These are phyloP conservation scores for Solanum aculeatissimum DNA, from an alignment of 305 asterid species.

Conservation along the genomic window DNA sequence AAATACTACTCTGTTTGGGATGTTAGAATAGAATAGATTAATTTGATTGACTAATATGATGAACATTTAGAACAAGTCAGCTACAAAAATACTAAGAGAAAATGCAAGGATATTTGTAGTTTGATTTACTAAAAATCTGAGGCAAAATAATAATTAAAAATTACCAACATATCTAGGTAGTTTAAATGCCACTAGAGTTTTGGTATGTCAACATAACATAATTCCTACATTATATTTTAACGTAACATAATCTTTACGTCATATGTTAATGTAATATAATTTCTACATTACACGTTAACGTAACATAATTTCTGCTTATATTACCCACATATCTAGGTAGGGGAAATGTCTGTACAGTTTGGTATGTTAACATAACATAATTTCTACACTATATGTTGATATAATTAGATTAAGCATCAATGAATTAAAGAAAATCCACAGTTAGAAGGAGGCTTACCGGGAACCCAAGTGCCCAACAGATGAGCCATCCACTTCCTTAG, in stretches of 20 bases:
- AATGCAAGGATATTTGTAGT: neutral
- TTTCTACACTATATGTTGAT: neutral
- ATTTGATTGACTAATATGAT: neutral
- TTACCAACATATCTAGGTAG: neutral
- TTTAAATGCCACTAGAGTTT: neutral
- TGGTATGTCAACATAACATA: neutral
- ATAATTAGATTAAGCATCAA: neutral
- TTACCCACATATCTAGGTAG: neutral
- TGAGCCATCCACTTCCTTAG: conserved; percentile 35
- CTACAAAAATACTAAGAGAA: neutral
- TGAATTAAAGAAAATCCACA: neutral
- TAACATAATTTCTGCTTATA: too few relatives aligned
- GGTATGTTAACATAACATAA: neutral
- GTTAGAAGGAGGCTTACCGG: conserved; percentile 29
- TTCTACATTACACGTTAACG: neutral
- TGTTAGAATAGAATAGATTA: neutral
- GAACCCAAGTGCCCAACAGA: conserved; percentile 44
- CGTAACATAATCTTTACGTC: neutral
- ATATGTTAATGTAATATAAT: neutral
- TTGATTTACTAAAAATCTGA: neutral
- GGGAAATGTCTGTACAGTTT: neutral
- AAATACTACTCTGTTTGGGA: neutral
- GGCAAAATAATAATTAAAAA: neutral
- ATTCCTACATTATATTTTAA: neutral
- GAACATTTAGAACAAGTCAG: neutral